Evolutionary conservation across 192 early-diverging fungal genomes (phyloP), one percentile per base, ranked within the genome.

Genomic region (Coemansia sp.): DNA sequence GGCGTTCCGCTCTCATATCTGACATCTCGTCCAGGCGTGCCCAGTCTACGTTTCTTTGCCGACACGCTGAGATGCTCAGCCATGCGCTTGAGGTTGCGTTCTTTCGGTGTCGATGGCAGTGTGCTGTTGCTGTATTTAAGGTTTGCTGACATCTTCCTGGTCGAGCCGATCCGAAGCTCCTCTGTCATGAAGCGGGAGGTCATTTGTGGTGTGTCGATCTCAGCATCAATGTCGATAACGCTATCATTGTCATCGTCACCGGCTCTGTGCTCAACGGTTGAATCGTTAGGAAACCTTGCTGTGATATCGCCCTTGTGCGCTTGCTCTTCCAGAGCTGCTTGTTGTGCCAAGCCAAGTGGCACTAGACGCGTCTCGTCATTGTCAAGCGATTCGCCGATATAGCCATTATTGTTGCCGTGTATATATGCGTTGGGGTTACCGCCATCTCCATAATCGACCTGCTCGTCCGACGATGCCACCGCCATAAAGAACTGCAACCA

Each of bases 401-500:
- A 25, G 61, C 64, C 59, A 42, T 23, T 9, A 64, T 63, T 29
- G 66, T n/a, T n/a, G n/a, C n/a, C n/a, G n/a, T 28, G 19, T 14
- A 11, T 15, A 15, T 36, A 33, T 17, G 28, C 6, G n/a, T 28
- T 37, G 30, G 29, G 10, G 11, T 14, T 19, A 2, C 30, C 37
- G 14, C 55, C 37, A 20, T 62, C 50, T 6, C 25, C 38, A 13
- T 62, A 55, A 4, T 56, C 65, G 9, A 61, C 50, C 17, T 65
- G 40, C 6, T 79, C 72, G 57, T 68, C 72, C 1, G 61, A 68
- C 2, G 78, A 54, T 9, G 78, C 78, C 4, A 81, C 72, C 0
- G 78, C 68, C 78, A 81, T 74, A 41, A 81, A 81, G 41, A 81
- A 81, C 54, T 81, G 72, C 31, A 81, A 31, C 78, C 78, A 81